These are phyloP conservation scores for Eucalyptus urophylla DNA, from an alignment of 345 rosid genomes.

Conservation along the genomic window DNA sequence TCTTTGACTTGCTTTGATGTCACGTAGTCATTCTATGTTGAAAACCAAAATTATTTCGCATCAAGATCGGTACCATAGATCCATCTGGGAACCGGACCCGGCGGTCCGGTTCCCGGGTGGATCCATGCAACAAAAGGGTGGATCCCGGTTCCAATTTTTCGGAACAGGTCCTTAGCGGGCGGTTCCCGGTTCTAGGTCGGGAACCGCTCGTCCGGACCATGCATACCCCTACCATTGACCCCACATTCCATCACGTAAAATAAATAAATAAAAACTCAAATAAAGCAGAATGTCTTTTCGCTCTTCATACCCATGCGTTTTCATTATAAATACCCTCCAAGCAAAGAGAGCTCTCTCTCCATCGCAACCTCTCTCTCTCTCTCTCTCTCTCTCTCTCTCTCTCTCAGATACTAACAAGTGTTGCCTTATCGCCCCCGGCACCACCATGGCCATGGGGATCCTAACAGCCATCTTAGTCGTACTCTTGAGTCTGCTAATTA, in stretches of 20 bases:
- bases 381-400: not conserved
- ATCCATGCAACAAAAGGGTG: too few relatives aligned
- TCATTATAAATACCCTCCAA: not conserved
- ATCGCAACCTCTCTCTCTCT: not conserved
- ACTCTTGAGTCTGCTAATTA: conserved; percentile 11
- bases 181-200: too few relatives aligned
- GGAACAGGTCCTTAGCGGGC: too few relatives aligned
- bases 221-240: not conserved
- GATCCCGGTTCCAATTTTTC: too few relatives aligned
- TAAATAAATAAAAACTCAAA: not conserved
- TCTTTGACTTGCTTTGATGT: too few relatives aligned
- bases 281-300: not conserved
- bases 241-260: not conserved
- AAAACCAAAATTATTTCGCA: too few relatives aligned
- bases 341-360: not conserved
- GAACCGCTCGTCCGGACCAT: too few relatives aligned
- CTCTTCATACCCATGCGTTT: not conserved
- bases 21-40: too few relatives aligned
- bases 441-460: not conserved
- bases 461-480: conserved; percentile 6
- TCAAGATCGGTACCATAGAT: too few relatives aligned
- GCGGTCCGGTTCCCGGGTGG: too few relatives aligned
- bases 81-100: too few relatives aligned
- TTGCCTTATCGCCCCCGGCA: not conserved
- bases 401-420: not conserved